phyloP scores from a whole-genome alignment of 78 protist genomes.

The Dictyostelium firmibasis region DNA sequence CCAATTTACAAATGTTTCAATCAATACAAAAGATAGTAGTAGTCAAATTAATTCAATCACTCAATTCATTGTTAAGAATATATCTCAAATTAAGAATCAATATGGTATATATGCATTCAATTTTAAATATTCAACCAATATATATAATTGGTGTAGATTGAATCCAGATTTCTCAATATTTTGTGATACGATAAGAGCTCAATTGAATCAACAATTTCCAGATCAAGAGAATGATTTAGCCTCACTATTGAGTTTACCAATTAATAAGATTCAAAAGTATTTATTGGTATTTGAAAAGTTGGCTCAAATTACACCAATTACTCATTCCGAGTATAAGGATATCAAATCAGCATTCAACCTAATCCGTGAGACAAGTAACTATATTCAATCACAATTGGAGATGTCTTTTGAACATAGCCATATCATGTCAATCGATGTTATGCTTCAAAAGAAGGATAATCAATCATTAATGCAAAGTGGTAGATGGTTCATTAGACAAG shows the following conservation, averaged over 20 bases:
- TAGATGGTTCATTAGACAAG: constrained; percentile 45
- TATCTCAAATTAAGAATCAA: constrained; percentile 15
- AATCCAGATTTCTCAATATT: constrained; percentile 51
- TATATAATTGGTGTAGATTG: constrained; percentile 30
- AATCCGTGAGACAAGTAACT: constrained; percentile 27
- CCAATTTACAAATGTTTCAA: background rate
- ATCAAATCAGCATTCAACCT: constrained; percentile 10
- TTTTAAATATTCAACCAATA: constrained; percentile 60
- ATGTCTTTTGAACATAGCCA: constrained; percentile 59
- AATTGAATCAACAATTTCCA: background rate
- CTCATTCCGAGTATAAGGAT: constrained; percentile 27
- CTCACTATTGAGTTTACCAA: constrained; percentile 45
- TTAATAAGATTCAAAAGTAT: constrained; percentile 58
- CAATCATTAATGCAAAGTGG: constrained; percentile 24
- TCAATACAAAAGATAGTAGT: background rate
- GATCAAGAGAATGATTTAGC: constrained; percentile 51
- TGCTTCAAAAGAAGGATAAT: constrained; percentile 31
- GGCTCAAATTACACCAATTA: constrained; percentile 27
- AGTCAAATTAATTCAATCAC: constrained; percentile 20
- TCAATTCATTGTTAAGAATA: constrained; percentile 45
- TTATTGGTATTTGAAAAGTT: constrained; percentile 21
- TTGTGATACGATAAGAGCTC: background rate
- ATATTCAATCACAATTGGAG: constrained; percentile 62
- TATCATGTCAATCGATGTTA: constrained; percentile 39
- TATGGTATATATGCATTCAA: constrained; percentile 69